Evolutionary conservation across 2,329 filamentous ascomycete species (phyloP), one percentile per base, ranked within the genome.

Genomic region (Hymenoscyphus fraxineus): DNA sequence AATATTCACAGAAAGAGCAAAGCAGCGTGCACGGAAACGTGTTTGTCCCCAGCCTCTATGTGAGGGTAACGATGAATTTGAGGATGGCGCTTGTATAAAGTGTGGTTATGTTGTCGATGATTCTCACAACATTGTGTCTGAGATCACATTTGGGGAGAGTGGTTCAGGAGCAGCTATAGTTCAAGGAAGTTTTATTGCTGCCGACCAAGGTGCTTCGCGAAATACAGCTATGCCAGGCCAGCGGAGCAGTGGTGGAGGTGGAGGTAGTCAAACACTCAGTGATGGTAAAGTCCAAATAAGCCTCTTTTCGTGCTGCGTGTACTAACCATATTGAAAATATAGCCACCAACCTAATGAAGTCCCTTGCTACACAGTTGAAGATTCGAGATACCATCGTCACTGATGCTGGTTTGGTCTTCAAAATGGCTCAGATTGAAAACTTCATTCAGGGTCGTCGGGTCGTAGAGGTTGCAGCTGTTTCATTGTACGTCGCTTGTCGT

Each of bases 91-190:
- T 70, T 98, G 95, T 78, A 86, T 88, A 66, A 89, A 86, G 58
- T 98, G 95, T 77, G 94, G 93, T 83, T 88, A 87, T 66, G 87
- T 97, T 69, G 86, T 94, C 63, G 89, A 91, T 71, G 90, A 96
- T 74, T 54, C 47, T 35, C 88, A 87, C 75, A 93, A 96, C 73
- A 97, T 98, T 67, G 93, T 97, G 65, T 86, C 92, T 59, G 95
- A 99, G 76, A 86, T 98, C 67, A 89, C 89, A 27, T 99, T 98
- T 74, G 93, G 93, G 69, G 94, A 99, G 80, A 90, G 87, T 35
- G 87, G 91, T 0, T 88, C 87, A 40, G 95, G 95, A 72, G 92
- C 91, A 59, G 93, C 94, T 61, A 85, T 96, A 60, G 92, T 97
- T 19, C 92, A 97, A 76, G 95, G 95, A 76, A 93, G 89, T 67